Evolutionary conservation across 1,284 basidiomycete species (phyloP).

Genomic region (Moesziomyces globuligerus): DNA sequence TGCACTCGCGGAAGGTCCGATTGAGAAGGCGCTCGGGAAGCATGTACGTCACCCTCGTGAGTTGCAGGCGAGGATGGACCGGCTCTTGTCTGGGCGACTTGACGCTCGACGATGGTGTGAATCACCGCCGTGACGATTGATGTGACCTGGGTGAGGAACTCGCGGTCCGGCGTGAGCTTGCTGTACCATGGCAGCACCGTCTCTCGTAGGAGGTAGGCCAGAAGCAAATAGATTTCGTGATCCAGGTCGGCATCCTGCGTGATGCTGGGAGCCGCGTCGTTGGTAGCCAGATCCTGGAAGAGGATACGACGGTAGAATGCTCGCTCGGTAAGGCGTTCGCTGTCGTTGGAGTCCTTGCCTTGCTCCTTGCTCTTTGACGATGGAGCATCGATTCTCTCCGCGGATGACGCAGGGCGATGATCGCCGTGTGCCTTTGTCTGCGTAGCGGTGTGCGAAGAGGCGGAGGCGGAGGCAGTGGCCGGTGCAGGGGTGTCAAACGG

Average conservation of each 20-base stretch:
- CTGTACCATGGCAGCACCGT: constrained; percentile 56
- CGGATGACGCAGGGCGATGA: no score
- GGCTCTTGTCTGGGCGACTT: neutral
- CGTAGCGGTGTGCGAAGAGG: neutral
- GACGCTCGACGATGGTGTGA: constrained; percentile 17
- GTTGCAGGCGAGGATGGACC: neutral
- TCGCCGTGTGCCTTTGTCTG: neutral
- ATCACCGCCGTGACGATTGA: constrained; percentile 31
- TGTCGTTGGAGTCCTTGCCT: neutral
- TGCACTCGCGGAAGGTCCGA: constrained; percentile 22
- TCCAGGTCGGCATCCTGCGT: constrained; percentile 39
- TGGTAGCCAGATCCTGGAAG: constrained; percentile 30
- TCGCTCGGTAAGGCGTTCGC: constrained; percentile 23
- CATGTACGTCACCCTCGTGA: constrained; percentile 17
- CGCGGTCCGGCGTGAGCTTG: constrained; percentile 52
- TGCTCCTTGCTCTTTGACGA: neutral
- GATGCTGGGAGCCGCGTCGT: constrained; percentile 12
- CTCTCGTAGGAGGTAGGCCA: constrained; percentile 47
- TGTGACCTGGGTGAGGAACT: constrained; percentile 43
- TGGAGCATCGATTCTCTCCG: neutral
- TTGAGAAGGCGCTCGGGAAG: constrained; percentile 1
- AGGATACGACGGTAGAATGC: constrained; percentile 47
- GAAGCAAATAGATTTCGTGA: constrained; percentile 44
- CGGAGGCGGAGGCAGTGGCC: neutral
- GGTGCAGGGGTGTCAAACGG: neutral